phyloP scores from a whole-genome alignment of 2,329 filamentous ascomycete genomes.

The Sporothrix euskadiensis region DNA sequence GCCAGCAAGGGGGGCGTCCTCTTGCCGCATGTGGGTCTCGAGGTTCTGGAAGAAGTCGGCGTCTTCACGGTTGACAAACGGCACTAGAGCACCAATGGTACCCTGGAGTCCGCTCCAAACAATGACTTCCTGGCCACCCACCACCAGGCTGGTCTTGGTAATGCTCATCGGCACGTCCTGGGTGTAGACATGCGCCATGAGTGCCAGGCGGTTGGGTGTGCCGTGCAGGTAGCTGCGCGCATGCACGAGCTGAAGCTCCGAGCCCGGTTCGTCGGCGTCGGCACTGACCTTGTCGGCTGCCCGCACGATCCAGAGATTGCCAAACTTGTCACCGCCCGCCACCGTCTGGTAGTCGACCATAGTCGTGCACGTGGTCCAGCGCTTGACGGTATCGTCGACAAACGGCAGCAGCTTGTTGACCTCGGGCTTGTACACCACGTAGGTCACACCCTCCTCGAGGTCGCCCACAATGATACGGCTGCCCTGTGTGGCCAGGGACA shows the following conservation, averaged over 20 bases:
- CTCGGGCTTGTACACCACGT: conserved; percentile 88
- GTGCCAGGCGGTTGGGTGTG: conserved; percentile 76
- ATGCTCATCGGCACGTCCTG: conserved; percentile 92
- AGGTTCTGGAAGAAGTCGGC: conserved; percentile 97
- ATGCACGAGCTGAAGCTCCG: conserved; percentile 86
- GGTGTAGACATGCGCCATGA: conserved; percentile 85
- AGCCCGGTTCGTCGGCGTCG: conserved; percentile 88
- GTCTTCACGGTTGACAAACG: conserved; percentile 87
- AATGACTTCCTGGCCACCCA: conserved; percentile 86
- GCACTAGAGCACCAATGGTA: conserved; percentile 88
- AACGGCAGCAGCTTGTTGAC: conserved; percentile 93
- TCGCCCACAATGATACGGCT: conserved; percentile 90
- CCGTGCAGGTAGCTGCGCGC: conserved; percentile 89
- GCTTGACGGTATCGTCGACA: conserved; percentile 81
- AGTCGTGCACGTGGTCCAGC: conserved; percentile 86
- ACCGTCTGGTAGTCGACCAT: conserved; percentile 98
- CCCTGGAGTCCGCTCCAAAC: conserved; percentile 95
- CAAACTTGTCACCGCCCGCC: conserved; percentile 95
- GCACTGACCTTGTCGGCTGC: conserved; percentile 83
- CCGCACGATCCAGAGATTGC: conserved; percentile 90
- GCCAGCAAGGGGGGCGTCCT: conserved; percentile 85
- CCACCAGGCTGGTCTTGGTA: conserved; percentile 83
- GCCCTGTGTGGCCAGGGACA: conserved; percentile 84
- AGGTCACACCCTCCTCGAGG: conserved; percentile 87
- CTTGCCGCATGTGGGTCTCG: conserved; percentile 81